A percentile compares a stretch with the other conserved stretches of the same genome.
phyloP scores from a whole-genome alignment of 495 filamentous ascomycete species.

The Pyrenopolyporus hunteri region DNA sequence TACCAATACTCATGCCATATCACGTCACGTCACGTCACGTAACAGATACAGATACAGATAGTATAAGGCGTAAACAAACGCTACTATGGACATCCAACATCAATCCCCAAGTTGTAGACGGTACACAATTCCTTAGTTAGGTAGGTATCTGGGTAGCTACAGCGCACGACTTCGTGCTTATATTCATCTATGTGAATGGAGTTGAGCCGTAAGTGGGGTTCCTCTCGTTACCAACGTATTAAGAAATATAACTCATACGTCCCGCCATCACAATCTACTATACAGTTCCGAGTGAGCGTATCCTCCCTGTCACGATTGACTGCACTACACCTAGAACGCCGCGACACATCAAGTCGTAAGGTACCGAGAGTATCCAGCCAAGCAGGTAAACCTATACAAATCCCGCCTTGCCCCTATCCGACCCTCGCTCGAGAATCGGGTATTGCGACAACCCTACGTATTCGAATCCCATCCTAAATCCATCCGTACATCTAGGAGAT shows the following conservation, averaged over 20 bases:
- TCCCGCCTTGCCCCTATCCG: conserved; percentile 19
- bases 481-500: conserved; percentile 56
- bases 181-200: conserved; percentile 11
- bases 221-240: conserved; percentile 16
- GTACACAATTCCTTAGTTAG: neutral
- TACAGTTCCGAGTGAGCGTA: conserved; percentile 6
- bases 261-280: conserved; percentile 12
- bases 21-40: no score
- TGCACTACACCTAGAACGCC: conserved; percentile 12
- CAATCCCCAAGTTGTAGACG: neutral
- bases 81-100: no score
- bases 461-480: conserved; percentile 48
- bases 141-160: conserved; percentile 1
- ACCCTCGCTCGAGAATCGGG: neutral
- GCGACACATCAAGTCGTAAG: neutral
- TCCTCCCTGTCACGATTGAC: neutral
- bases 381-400: neutral
- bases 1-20: no score
- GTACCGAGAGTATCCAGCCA: neutral
- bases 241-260: conserved; percentile 21
- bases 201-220: conserved; percentile 21
- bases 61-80: no score
- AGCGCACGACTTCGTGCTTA: neutral
- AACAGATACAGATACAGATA: no score
- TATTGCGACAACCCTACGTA: conserved; percentile 29